These are phyloP conservation scores for Fusarium albosuccineum DNA, from an alignment of 2,329 filamentous ascomycete species.

Conservation along the genomic window DNA sequence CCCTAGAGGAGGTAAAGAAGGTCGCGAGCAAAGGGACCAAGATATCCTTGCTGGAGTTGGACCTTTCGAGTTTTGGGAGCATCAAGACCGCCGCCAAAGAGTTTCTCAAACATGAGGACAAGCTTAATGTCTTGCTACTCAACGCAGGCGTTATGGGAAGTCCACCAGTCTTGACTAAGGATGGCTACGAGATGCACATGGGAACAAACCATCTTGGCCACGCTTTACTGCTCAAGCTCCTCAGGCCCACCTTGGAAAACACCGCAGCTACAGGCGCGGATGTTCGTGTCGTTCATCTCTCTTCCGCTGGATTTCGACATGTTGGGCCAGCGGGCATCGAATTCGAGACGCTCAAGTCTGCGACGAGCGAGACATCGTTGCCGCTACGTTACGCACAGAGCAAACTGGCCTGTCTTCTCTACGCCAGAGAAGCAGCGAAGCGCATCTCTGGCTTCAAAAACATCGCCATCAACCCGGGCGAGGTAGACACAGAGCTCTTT, in stretches of 20 bases:
- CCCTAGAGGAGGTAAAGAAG: not conserved
- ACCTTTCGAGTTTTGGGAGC: slow-evolving; percentile 2
- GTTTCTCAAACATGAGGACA: not conserved
- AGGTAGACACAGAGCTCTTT: not conserved
- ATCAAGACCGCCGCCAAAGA: not conserved
- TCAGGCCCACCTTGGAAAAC: not conserved
- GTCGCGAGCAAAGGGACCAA: not conserved
- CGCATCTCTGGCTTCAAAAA: not conserved
- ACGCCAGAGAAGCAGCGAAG: not conserved
- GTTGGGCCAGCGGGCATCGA: not conserved
- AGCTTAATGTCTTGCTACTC: not conserved
- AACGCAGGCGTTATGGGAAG: not conserved
- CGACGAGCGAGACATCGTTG: not conserved
- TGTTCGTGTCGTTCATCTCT: slow-evolving; percentile 1
- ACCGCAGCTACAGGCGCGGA: not conserved
- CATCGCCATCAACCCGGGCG: not conserved
- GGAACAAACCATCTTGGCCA: not conserved
- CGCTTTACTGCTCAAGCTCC: not conserved
- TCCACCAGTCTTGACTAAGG: not conserved
- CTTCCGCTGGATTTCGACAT: slow-evolving; percentile 1
- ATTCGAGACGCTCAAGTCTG: not conserved
- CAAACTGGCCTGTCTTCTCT: slow-evolving; percentile 1
- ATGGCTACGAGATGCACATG: not conserved
- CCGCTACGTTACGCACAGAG: not conserved
- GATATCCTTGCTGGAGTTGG: not conserved